These are phyloP conservation scores for Phytophthora sojae DNA, from an alignment of 352 stramenopile genomes.

Conservation along the genomic window DNA sequence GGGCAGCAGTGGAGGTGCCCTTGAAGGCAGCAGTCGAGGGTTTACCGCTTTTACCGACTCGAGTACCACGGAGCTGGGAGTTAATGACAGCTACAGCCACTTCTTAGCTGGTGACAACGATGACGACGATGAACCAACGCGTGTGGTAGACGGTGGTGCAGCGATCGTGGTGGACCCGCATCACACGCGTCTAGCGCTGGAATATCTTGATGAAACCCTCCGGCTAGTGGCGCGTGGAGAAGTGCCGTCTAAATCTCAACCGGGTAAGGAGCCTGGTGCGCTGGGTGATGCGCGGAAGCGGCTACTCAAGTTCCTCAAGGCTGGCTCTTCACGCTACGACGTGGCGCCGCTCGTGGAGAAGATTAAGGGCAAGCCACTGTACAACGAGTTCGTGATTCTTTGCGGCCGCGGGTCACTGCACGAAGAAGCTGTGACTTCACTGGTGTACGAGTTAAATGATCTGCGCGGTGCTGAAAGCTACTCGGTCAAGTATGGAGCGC, in stretches of 20 bases:
- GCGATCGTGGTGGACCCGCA: slow-evolving; percentile 69
- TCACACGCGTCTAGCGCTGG: slow-evolving; percentile 84
- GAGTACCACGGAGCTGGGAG: slow-evolving; percentile 42
- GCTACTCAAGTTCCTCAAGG: slow-evolving; percentile 84
- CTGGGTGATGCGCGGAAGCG: slow-evolving; percentile 82
- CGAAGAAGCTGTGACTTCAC: slow-evolving; percentile 74
- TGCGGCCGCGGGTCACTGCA: slow-evolving; percentile 83
- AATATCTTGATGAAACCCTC: slow-evolving; percentile 89
- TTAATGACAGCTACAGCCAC: slow-evolving; percentile 87
- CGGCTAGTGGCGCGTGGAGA: slow-evolving; percentile 74
- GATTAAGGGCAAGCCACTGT: slow-evolving; percentile 74
- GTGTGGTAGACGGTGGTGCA: slow-evolving; percentile 22
- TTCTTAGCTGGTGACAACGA: slow-evolving; percentile 76
- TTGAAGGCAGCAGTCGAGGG: slow-evolving; percentile 35
- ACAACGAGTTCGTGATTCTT: slow-evolving; percentile 89
- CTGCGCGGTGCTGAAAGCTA: slow-evolving; percentile 85
- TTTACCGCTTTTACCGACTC: slow-evolving; percentile 34
- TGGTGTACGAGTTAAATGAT: slow-evolving; percentile 87
- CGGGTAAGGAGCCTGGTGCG: slow-evolving; percentile 75
- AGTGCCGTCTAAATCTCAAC: slow-evolving; percentile 83
- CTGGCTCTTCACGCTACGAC: slow-evolving; percentile 80
- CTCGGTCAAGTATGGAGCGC: slow-evolving; percentile 78
- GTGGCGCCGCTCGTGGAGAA: slow-evolving; percentile 78
- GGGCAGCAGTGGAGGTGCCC: slow-evolving; percentile 8
- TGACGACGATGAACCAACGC: slow-evolving; percentile 55